Base-by-base conservation (phyloP, 2,329 filamentous ascomycete species). In the Emergomyces pasteurianus region DNA sequence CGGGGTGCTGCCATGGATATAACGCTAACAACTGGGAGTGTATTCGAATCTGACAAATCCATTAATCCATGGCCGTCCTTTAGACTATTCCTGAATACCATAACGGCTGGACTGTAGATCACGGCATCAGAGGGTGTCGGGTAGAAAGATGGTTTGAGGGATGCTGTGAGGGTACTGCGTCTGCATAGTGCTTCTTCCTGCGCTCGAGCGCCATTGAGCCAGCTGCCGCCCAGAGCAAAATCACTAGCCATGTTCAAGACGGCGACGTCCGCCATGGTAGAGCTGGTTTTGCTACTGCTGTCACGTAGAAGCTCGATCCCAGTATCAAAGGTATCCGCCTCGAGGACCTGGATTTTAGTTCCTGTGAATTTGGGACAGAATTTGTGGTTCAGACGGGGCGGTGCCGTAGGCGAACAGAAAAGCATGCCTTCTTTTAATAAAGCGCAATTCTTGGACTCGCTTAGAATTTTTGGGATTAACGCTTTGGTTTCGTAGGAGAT, bases 231-330 rank as follows among this genome's bases (percentile, higher is more conserved):
- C 7, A 47, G 38, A 9, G 31, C 36, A 28, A 31, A 58, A 40
- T 57, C 42, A 55, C 57, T 60, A 18, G 62, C 58, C 59, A 62
- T 62, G 42, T 64, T 64, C 16, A 62, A 43, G 26, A 64, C 58
- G 4, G 43, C 55, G 9, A 61, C 59, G 14, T 40, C 34, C n/a
- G 28, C 21, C 26, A 18, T 34, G 21, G 21, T 40, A 18, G 18
- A n/a, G 21, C 47, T 4, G 9, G 59, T 14, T 40, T 26, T 36
- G 28, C 21, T 57, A 40, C 8, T 21, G 55, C 42, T 46, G 23
- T 34, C 42, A 7, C 40, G 14, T 9, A 57, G 28, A 5, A 55
- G 28, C 16, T 18, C 31, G n/a, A 61, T 61, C 5, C 26, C 54
- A 3, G 53, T 47, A 50, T 61, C 59, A 31, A 58, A 61, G 18